phyloP scores from a whole-genome alignment of 176 grass and related monocot genomes.

The Oryza coarctata region DNA sequence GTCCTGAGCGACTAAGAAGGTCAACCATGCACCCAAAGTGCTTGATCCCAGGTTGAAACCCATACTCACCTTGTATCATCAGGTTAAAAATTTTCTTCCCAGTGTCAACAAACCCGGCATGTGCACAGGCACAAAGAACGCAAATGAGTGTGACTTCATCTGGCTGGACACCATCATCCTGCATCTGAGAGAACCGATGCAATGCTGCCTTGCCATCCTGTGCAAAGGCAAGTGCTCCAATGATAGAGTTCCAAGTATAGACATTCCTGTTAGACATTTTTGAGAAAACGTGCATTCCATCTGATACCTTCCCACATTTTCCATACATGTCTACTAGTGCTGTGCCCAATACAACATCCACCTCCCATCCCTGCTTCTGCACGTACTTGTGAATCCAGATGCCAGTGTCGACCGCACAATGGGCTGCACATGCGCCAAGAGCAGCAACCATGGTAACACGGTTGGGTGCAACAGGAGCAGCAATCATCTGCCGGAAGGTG shows the following conservation, averaged over 20 bases:
- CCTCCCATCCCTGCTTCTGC: constrained; percentile 44
- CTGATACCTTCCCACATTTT: constrained; percentile 51
- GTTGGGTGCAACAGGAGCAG: constrained; percentile 49
- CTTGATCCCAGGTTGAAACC: constrained; percentile 62
- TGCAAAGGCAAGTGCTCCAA: constrained; percentile 47
- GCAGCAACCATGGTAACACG: constrained; percentile 70
- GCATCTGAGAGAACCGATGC: constrained; percentile 60
- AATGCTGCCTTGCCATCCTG: constrained; percentile 53
- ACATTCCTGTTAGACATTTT: constrained; percentile 61
- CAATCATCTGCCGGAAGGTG: constrained; percentile 46
- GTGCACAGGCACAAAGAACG: constrained; percentile 57
- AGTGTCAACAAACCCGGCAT: constrained; percentile 59
- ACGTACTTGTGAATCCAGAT: constrained; percentile 67
- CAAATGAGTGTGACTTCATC: constrained; percentile 59
- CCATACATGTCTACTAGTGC: constrained; percentile 68
- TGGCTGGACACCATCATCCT: constrained; percentile 45
- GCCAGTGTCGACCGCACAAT: constrained; percentile 41
- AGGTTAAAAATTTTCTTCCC: constrained; percentile 57
- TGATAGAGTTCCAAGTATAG: constrained; percentile 69
- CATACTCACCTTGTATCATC: constrained; percentile 51
- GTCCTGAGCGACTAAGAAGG: constrained; percentile 60
- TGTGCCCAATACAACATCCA: constrained; percentile 64
- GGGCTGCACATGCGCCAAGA: constrained; percentile 34
- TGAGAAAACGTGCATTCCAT: constrained; percentile 37
- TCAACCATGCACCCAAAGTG: constrained; percentile 81